Base-by-base conservation (phyloP, 208 protist genomes). In the Herpetomonas tarakana region DNA sequence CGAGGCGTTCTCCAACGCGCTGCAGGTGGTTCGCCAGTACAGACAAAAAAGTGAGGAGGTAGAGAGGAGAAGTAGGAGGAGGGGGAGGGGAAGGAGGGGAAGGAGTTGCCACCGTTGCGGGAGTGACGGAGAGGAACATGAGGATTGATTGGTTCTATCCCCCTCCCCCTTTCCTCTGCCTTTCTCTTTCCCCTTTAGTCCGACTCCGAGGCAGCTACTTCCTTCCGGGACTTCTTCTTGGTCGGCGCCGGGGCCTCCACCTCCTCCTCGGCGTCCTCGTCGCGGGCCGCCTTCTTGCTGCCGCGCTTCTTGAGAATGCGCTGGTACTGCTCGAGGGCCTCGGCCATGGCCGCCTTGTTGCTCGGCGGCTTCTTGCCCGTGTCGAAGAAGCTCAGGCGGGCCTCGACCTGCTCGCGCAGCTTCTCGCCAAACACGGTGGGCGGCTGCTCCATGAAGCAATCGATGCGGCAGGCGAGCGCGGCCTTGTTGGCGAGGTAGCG, bases 401-500 rank as follows among this genome's bases (percentile, higher is more conserved):
- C 98, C 69, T 99, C 98, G 22, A 99, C 98, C 83, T 99, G 98
- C 50, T 98, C 93, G 56, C 88, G 87, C 55, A 99, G 80, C 75
- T 90, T 96, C 67, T 96, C 86, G 52, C 97, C 97, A 76, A 98
- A 99, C 46, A 97, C 82, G 3, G 87, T 88, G 22, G 92, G 91
- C 53, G 79, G 85, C 24, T 72, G 65, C 45, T 94, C 91, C 86
- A 93, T 93, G 71, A 97, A 98, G 71, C 84, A 97, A 75, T 99
- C 98, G 71, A 99, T 99, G 68, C 98, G 94, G 49, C 87, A 97
- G 1, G 98, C 97, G 21, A 99, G 93, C 19, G 97, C 90, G 59
- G 97, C 97, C 81, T 99, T 99, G 90, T 99, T 99, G 51, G 98
- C 98, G 22, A 99, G 91, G 78, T 98, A 99, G 51, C 98, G 84